Evolutionary conservation across 2,329 filamentous ascomycete genomes (phyloP), one percentile per base, ranked within the genome.

Genomic region (Furcasterigmium sp.): DNA sequence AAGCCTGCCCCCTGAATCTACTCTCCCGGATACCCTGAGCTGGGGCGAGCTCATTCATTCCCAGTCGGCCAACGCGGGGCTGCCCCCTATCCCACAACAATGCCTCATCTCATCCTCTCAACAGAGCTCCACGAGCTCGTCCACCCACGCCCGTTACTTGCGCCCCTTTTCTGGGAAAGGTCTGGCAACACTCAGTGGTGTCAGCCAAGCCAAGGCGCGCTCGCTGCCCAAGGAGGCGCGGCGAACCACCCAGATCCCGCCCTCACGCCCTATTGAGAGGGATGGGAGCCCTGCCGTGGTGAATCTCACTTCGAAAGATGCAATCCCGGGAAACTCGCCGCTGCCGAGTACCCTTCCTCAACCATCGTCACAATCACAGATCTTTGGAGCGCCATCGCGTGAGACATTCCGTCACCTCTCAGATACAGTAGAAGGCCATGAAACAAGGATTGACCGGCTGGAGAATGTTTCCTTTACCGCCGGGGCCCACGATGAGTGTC

Each of bases 391-490:
- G 13, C 48, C 62, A 5, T 53, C 61, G 20, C 61, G 57, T 6
- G 63, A 65, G 25, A 60, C 62, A 3, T 62, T 77, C 41, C 65
- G 66, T 45, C 67, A 71, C 37, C 51, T 80, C 8, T 65, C 70
- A 4, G 69, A 75, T 35, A 69, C 71, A n/a, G 70, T 84, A 46
- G 67, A 75, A 45, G 72, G 75, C 15, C 77, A 89, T 46, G 79
- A 80, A 29, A 71, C 76, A 41, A 80, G 87, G 2, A 60, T 91
- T 11, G 82, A 87, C 39, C 68, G 71, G 43, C 69, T 91, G 6
- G 87, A 91, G 61, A 86, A 75, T 40, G 69, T 76, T 2, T 89
- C 84, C 0, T 87, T 89, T 54, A 79, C 80, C 19, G 72, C 78
- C 35, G 70, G 74, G 15, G 74, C 75, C n/a, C 75, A 85, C 38